Conservation (phyloP, 2,329 filamentous ascomycete species). For the Fusarium falciforme region DNA sequence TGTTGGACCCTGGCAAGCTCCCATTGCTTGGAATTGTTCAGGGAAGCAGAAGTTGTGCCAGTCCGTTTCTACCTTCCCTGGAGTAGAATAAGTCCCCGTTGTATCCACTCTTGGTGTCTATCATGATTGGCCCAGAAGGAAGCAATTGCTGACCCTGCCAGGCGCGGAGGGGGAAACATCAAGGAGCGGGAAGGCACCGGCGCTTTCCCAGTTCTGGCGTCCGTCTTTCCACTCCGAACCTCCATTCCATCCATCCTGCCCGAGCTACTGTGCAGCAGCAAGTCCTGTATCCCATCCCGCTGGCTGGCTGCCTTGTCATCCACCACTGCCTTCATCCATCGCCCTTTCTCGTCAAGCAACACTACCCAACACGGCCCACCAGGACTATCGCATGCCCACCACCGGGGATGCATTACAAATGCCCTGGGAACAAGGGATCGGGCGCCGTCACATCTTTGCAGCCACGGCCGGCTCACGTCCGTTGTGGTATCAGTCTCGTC, state of each 20-base stretch:
- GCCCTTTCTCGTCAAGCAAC: constrained; percentile 19
- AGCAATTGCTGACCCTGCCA: constrained; percentile 3
- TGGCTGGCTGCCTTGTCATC: constrained; percentile 8
- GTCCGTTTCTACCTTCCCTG: constrained; percentile 16
- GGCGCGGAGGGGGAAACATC: constrained; percentile 8
- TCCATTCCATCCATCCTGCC: constrained; percentile 9
- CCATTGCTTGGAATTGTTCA: neutral
- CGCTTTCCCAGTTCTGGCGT: constrained; percentile 29
- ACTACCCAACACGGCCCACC: constrained; percentile 30
- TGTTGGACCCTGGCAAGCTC: neutral
- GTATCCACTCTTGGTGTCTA: neutral
- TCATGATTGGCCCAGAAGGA: constrained; percentile 18
- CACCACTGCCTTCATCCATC: constrained; percentile 15
- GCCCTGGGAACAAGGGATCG: constrained; percentile 14
- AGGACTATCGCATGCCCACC: constrained; percentile 20
- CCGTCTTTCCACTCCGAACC: constrained; percentile 22
- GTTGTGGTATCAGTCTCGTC: neutral
- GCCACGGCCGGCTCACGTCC: constrained; percentile 3
- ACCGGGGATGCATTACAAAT: constrained; percentile 35
- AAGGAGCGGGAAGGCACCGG: constrained; percentile 23
- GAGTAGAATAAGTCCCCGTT: neutral
- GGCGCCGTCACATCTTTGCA: constrained; percentile 17
- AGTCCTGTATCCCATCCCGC: neutral
- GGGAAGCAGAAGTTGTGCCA: neutral
- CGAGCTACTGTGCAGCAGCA: neutral